Evolutionary conservation across 345 rosid genomes (phyloP), one percentile per base, ranked within the genome.

Genomic region (Firmiana major): DNA sequence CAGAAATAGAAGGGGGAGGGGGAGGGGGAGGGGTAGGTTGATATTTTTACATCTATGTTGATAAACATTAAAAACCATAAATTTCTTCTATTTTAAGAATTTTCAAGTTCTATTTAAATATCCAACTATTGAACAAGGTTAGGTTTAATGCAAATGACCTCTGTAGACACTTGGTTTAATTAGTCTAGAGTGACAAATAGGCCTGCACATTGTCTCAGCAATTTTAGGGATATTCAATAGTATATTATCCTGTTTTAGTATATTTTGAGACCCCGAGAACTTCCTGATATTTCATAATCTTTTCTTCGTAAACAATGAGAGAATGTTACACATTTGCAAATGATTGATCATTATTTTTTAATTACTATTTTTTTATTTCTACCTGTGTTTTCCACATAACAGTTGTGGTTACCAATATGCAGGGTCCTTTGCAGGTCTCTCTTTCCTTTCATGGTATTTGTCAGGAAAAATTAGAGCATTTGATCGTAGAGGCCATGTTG

Each of bases 401-500:
- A 53, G 7, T 72, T 17, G 40, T 71, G 65, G 5, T 22, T 38
- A 1, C 42, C 51, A 13, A 31, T n/a, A 19, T 80, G 79, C 84
- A 89, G 91, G 96, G 93, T 87, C 93, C 0, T 91, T 91, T 79
- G 93, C 92, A 19, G 96, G 93, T 76, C 78, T 89, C 57, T 81
- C 82, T 11, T 89, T 83, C 78, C 83, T 91, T 5, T 84, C 96
- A 6, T 84, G 87, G 92, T 91, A 91, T 71, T 71, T 91, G 77
- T 86, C 92, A 9, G 92, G 93, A 64, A 91, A 89, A 83, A 75
- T 89, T 9, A 87, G 84, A 77, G 90, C 82, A n/a, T 91, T 91
- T 77, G 91, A 86, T 63, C 77, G 82, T 15, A 63, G 63, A 36
- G 92, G 92, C 24, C 91, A 86, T 63, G 80, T 89, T 11, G 91